Conservation (phyloP, 257 asterid species). For the Buddleja alternifolia region DNA sequence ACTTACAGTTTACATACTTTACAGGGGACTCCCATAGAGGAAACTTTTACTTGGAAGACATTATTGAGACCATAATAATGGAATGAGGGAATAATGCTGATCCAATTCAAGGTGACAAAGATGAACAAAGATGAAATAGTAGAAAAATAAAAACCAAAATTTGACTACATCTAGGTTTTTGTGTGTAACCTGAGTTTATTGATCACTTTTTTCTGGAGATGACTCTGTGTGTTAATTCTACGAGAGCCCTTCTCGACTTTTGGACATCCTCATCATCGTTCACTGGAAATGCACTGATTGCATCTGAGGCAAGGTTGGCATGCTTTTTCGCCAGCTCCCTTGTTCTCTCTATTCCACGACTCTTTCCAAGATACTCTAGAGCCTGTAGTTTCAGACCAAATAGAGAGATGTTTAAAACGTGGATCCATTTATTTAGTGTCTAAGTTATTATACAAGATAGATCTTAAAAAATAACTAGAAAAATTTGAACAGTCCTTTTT, state of each 20-base stretch:
- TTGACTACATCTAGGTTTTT: not conserved
- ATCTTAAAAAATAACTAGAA: not conserved
- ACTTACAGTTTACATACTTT: too few relatives aligned
- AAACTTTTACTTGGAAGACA: slow-evolving; percentile 3
- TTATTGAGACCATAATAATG: slow-evolving; percentile 14
- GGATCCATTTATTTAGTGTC: too few relatives aligned
- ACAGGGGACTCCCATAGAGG: too few relatives aligned
- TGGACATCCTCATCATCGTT: slow-evolving; percentile 73
- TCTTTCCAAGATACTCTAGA: slow-evolving; percentile 73
- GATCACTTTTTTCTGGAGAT: slow-evolving; percentile 72
- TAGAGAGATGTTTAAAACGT: not conserved
- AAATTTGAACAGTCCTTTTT: not conserved
- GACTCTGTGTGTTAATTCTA: slow-evolving; percentile 79
- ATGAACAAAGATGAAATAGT: not conserved
- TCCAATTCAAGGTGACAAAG: not conserved
- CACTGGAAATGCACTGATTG: slow-evolving; percentile 70
- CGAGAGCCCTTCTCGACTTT: slow-evolving; percentile 82
- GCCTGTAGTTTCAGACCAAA: slow-evolving; percentile 55
- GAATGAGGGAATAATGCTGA: slow-evolving; percentile 8
- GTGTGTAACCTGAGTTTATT: slow-evolving; percentile 21
- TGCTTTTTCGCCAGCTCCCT: slow-evolving; percentile 83
- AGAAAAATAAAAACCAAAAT: slow-evolving; percentile 20
- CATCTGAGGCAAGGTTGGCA: slow-evolving; percentile 83
- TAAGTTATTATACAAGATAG: not conserved
- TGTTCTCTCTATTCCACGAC: slow-evolving; percentile 82